Evolutionary conservation across 2,329 filamentous ascomycete species (phyloP), one percentile per base, ranked within the genome.

Genomic region (Pseudofabraea citricarpa): DNA sequence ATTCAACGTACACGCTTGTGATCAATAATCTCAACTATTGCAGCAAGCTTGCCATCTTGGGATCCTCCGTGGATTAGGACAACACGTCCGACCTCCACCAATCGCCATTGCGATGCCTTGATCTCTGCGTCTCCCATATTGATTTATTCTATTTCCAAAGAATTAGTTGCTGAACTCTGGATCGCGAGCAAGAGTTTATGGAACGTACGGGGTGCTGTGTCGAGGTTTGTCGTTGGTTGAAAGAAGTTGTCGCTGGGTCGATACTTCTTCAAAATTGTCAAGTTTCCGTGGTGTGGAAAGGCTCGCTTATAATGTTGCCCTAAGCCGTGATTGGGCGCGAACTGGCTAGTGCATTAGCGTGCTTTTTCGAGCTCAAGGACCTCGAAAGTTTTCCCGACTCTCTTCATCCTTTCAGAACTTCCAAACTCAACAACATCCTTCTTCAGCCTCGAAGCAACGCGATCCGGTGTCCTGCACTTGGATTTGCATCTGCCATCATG

Each of bases 1-100:
- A 40, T 42, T 33, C 16, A 67, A 89, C 93, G 70, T 95, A 98
- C 93, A 76, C 93, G 90, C 83, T 95, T 96, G 86, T 98, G 91
- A 77, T 98, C 93, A 77, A 98, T 93, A 74, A 98, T 97, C 84
- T 98, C 91, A 74, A 95, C 90, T 67, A 98, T 91, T 64, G 84
- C 77, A 65, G 90, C 94, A 64, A 97, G 82, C 70, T 87, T 87
- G 76, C 90, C 90, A 61, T 77, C 87, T 63, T 84, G 83, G 67
- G 90, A 86, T 68, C 80, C 75, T 64, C 71, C 72, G 72, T 88
- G 85, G 77, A 97, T 84, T 71, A 95, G 83, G 70, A 95, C 85
- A 67, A 98, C 83, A 70, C 93, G 90, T 83, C 93, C 93, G 73
- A 96, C 88, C 85, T 98, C 90, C 71, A 98, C 90, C 74, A 90